These are phyloP conservation scores for Theileria sp. DNA, from an alignment of 169 alveolate genomes.

Conservation along the genomic window DNA sequence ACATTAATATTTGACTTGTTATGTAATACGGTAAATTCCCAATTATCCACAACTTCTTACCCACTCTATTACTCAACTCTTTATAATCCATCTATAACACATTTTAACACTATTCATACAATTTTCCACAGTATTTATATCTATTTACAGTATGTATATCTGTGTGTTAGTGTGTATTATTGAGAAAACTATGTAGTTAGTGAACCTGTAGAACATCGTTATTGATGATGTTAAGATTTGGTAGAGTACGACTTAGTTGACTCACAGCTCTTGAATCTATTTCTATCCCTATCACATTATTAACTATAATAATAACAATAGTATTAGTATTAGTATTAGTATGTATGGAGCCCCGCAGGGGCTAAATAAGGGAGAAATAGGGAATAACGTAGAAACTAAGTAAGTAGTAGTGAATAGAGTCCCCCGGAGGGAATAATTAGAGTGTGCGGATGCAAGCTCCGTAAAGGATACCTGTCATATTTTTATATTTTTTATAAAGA, in stretches of 20 bases:
- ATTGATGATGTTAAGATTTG: constrained; percentile 78
- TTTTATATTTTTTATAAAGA: constrained; percentile 67
- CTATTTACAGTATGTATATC: too few species aligned
- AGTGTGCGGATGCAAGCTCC: background rate
- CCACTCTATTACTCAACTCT: constrained; percentile 63
- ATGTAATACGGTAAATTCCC: constrained; percentile 83
- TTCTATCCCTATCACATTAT: constrained; percentile 65
- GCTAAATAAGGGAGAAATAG: background rate
- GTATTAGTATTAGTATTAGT: too few species aligned
- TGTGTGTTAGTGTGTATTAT: too few species aligned
- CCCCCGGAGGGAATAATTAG: background rate
- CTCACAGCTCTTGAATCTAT: constrained; percentile 80
- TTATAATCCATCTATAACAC: constrained; percentile 70
- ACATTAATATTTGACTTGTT: constrained; percentile 80
- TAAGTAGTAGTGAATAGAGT: too few species aligned
- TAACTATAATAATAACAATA: too few species aligned
- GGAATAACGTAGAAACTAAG: too few species aligned
- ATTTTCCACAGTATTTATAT: too few species aligned
- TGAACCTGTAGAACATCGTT: constrained; percentile 80
- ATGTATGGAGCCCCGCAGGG: background rate
- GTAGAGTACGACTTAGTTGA: constrained; percentile 76
- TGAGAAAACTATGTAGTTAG: too few species aligned
- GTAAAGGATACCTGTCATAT: constrained; percentile 71
- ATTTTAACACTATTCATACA: too few species aligned
- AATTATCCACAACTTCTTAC: constrained; percentile 68